phyloP scores from a whole-genome alignment of 108 stramenopile genomes.

The Poteriospumella lacustris region DNA sequence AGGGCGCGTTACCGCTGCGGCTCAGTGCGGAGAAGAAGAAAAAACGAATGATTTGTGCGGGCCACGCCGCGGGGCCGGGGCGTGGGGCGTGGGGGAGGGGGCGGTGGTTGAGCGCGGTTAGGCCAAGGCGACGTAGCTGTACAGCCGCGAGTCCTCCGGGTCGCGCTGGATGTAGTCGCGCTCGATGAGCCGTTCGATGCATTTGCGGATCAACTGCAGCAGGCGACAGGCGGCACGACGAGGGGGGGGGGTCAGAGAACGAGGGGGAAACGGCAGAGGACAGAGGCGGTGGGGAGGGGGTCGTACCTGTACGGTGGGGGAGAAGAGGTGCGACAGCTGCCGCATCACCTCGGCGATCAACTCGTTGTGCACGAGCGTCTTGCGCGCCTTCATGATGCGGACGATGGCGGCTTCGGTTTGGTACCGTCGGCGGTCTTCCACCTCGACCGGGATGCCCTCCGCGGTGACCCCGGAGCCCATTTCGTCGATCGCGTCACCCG shows the following conservation, averaged over 20 bases:
- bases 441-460: conserved; percentile 47
- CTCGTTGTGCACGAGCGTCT: conserved; percentile 81
- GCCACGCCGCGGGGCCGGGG: too few relatives aligned
- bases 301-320: not conserved
- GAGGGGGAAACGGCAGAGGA: conserved; percentile 70
- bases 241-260: conserved; percentile 74
- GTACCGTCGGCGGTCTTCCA: conserved; percentile 52
- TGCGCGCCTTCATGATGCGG: conserved; percentile 93
- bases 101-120: too few relatives aligned
- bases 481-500: conserved; percentile 41
- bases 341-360: conserved; percentile 31
- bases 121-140: conserved; percentile 82
- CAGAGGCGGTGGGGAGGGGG: too few relatives aligned
- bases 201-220: conserved; percentile 86
- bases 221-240: too few relatives aligned
- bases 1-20: too few relatives aligned
- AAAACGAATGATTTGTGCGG: too few relatives aligned
- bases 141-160: conserved; percentile 69
- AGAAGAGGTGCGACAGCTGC: conserved; percentile 27
- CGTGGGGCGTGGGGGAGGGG: too few relatives aligned
- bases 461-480: conserved; percentile 63
- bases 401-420: conserved; percentile 90
- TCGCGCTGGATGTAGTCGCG: conserved; percentile 90
- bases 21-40: too few relatives aligned
- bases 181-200: conserved; percentile 91